Evolutionary conservation across 2,329 filamentous ascomycete genomes (phyloP), one percentile per base, ranked within the genome.

Genomic region (Ascocoryne sarcoides): DNA sequence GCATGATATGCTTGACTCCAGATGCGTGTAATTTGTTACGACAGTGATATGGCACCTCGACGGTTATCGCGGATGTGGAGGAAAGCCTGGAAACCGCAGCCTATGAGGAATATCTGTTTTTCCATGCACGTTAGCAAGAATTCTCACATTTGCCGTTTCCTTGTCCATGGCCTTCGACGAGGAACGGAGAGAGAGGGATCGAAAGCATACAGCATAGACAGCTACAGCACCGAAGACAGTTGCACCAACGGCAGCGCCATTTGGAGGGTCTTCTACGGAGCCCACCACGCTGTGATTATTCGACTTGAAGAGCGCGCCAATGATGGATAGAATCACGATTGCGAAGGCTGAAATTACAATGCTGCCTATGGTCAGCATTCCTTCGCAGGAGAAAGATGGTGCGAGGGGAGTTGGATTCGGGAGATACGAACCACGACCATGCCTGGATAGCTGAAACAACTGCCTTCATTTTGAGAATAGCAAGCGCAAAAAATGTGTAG

Each of bases 391-490:
- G 21, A 10, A 20, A 39, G 10, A 17, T 12, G 32, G 7, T 39
- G 35, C 39, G 26, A 10, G 36, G 29, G 26, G 30, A 16, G 29
- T 20, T 38, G 40, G 43, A 30, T 19, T 36, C 36, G 32, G 32
- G 35, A 42, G 43, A 32, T 12, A 63, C 78, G 60, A 71, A 95
- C 89, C 89, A 95, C 70, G 81, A 86, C 88, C 89, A 95, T 59
- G 89, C 90, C 69, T 94, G 89, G 69, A 89, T 76, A 52, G 87
- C 82, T 60, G 86, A 84, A 55, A 96, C 85, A 61, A 96, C 71
- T 54, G 90, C 89, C 81, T 95, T 95, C 89, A 95, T 95, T 30
- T 44, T 57, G 49, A 21, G 36, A 41, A 15, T 33, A n/a, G n/a
- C n/a, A n/a, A n/a, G n/a, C n/a, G n/a, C n/a, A n/a, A n/a, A n/a